Base-by-base conservation (phyloP, 148 eudicot genomes). In the Polygonum aviculare region DNA sequence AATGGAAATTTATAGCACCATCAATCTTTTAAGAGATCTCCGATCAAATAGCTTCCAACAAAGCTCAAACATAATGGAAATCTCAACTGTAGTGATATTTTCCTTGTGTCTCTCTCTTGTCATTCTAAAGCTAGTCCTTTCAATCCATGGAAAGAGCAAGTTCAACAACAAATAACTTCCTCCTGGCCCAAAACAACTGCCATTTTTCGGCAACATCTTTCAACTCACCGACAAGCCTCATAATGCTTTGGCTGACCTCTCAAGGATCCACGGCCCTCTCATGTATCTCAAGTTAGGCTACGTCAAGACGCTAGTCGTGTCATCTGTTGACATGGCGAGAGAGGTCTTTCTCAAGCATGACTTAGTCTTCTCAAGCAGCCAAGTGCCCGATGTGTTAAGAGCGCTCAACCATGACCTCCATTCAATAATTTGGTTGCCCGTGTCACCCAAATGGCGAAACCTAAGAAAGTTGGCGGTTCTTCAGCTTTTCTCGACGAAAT, bases 161-260 rank as follows among this genome's bases (percentile, higher is more conserved):
- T 5, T 54, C 60, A 18, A 54, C 8, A 60, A 54, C 31, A 26
- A 26, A n/a, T n/a, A n/a, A 36, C 78, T 76, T 21, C 79, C 79
- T 35, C 79, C 79, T 4, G 79, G 79, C 47, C 74, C 79, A 9
- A 33, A 21, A 5, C 79, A 49, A 50, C 19, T 44, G 41, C 79
- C 79, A 19, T 5, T 77, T 2, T 35, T 77, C 10, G 79, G 79
- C 36, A 77, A 77, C 63, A 71, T 77, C 57, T 52, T 77, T 14
- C 69, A 69, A 18, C 74, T 77, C 33, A 72, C 73, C 5, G 41
- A 48, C 22, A 5, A 67, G 38, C 79, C 79, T 5, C 79, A 77
- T 36, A 16, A 69, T 54, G 51, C 74, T 19, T 16, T 69, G 4
- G 63, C 79, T 1, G 63, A 50, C 49, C 79, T 77, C 2, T 71